Base-by-base conservation (phyloP, 495 filamentous ascomycete species). In the Delitschia confertaspora region DNA sequence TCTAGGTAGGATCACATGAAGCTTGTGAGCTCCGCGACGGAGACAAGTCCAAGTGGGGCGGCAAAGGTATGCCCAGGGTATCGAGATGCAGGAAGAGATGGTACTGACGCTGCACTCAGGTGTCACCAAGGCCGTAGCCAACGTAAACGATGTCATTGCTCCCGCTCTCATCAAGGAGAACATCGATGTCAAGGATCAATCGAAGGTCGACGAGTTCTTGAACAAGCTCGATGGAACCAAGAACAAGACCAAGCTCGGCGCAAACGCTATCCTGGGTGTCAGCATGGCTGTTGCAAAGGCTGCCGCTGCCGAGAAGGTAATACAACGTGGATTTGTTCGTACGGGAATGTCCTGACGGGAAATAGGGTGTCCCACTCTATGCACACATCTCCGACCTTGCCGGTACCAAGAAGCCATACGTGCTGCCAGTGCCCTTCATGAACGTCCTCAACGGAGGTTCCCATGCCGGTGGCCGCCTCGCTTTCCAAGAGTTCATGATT, bases 401-500 rank as follows among this genome's bases (percentile, higher is more conserved):
- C 45, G 91, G 88, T 53, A 96, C 91, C 67, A 95, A 96, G 83
- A 95, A 99, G 82, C 93, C 93, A 60, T 99, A 93, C 61, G 93
- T 99, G 47, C 82, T 99, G 8, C 93, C 93, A 40, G 93, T 99
- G 43, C 93, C 93, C 51, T 99, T 99, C 83, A 85, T 88, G 87
- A 99, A 99, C 73, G 93, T 99, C 62, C 77, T 99, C 49, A 99
- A 99, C 69, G 93, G 93, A 70, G 91, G 91, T 51, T 96, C 89
- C 59, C 93, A 99, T 73, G 93, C 93, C 52, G 93, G 93, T 76
- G 93, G 93, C 60, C 86, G 91, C 66, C 74, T 99, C 44, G 93
- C 93, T 50, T 99, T 99, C 82, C 93, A 99, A 71, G 93, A 99
- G 69, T 99, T 99, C 80, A 99, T 99, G 93, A 95, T 99, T 59